Evolutionary conservation across 805 yeast species (phyloP), one percentile per base, ranked within the genome.

Genomic region (Lipomyces spencermartinsiae): DNA sequence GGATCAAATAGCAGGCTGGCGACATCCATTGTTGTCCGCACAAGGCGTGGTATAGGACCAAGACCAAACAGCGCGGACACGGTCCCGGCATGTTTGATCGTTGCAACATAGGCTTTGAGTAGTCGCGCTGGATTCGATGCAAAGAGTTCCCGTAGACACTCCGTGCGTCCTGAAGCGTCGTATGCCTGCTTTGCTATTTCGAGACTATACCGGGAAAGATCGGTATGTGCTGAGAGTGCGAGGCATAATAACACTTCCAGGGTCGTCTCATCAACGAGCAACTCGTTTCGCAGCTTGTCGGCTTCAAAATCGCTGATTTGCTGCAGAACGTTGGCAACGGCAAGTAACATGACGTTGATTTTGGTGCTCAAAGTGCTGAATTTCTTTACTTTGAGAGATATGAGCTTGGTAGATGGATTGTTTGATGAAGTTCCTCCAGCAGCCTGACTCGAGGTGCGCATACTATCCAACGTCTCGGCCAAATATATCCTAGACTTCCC

Each of bases 141-240:
- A 33, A 93, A 78, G 49, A 88, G 75, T 3, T 83, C 83, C 59
- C 82, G 85, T n/a, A 91, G 82, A 46, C 93, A 92, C 76, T 91
- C 97, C 46, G 86, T 79, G 74, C 97, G 84, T 19, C 93, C 97
- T 64, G 86, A 88, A 14, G 88, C 91, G 76, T 92, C 96, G 76
- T 86, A 90, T 0, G 91, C 86, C 71, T 91, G 94, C 73, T 90
- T 89, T 2, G 93, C 76, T 25, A 92, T 82, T 69, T 89, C 89
- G 5, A 90, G 83, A 0, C 93, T 89, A 0, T 89, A 83, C 74
- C 91, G 92, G 67, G 88, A 89, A 2, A 89, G 78, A 19, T 78
- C 79, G 29, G 80, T 80, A 60, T 84, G 81, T 0, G 93, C 86
- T 0, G 93, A 86, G 64, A 92, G 86, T 1, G 91, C 79, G 75